phyloP scores from a whole-genome alignment of 1,284 basidiomycete species.

The Sphagnurus paluster region DNA sequence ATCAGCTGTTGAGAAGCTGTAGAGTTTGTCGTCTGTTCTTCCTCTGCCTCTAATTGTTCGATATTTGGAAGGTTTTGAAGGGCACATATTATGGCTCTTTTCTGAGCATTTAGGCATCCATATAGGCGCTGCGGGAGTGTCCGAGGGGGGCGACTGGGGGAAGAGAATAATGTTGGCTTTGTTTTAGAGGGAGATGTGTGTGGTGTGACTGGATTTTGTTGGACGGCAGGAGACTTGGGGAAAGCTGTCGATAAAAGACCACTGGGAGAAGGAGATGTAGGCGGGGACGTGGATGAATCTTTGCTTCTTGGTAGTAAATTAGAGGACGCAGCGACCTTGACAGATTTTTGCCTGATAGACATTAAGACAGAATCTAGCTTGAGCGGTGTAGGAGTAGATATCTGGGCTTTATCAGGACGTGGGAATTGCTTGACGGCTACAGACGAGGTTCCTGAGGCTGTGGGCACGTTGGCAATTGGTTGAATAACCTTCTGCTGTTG shows the following conservation, averaged over 20 bases:
- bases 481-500: constrained; percentile 5
- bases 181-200: constrained; percentile 12
- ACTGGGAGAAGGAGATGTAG: neutral
- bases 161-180: constrained; percentile 5
- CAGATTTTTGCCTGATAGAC: neutral
- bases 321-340: neutral
- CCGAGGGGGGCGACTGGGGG: constrained; percentile 21
- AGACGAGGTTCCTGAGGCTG: neutral
- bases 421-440: neutral
- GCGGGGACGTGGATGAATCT: too few species aligned
- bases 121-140: constrained; percentile 37
- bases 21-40: constrained; percentile 44
- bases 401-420: neutral
- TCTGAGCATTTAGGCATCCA: constrained; percentile 52
- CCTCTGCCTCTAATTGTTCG: constrained; percentile 20
- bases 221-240: neutral
- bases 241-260: neutral
- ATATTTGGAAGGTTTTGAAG: constrained; percentile 36
- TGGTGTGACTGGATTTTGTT: neutral
- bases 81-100: constrained; percentile 53
- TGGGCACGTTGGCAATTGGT: too few species aligned
- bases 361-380: constrained; percentile 9
- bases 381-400: neutral
- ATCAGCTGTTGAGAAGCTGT: constrained; percentile 54
- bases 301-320: too few species aligned